phyloP scores from a whole-genome alignment of 495 filamentous ascomycete species.

The Penicillium dipodomyicola region DNA sequence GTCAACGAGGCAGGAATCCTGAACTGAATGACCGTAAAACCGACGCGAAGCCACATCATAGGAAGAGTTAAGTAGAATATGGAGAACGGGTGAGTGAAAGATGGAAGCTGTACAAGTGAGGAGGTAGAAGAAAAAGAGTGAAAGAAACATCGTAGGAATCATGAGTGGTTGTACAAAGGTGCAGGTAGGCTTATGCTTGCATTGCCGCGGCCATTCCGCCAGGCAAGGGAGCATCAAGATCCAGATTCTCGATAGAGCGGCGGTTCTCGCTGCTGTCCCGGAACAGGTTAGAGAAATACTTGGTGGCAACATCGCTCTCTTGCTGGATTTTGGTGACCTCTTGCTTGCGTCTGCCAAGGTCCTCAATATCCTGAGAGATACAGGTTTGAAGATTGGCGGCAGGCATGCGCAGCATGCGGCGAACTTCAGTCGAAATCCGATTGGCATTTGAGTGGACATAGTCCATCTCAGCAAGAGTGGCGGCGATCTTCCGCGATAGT shows the following conservation, averaged over 20 bases:
- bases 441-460: constrained; percentile 86
- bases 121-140: background rate
- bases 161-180: constrained; percentile 23
- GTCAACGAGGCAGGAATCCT: background rate
- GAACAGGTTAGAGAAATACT: constrained; percentile 86
- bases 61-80: background rate
- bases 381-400: constrained; percentile 76
- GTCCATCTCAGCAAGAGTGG: constrained; percentile 74
- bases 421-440: constrained; percentile 77
- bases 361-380: constrained; percentile 77
- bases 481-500: constrained; percentile 77
- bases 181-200: constrained; percentile 16
- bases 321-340: constrained; percentile 72
- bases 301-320: constrained; percentile 74
- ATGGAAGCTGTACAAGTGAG: constrained; percentile 18
- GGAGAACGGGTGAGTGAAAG: background rate
- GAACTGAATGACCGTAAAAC: background rate
- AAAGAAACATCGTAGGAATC: constrained; percentile 12
- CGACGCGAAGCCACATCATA: constrained; percentile 4
- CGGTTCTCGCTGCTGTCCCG: constrained; percentile 69
- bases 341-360: constrained; percentile 71
- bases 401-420: constrained; percentile 81
- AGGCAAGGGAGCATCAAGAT: constrained; percentile 65
- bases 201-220: constrained; percentile 37
- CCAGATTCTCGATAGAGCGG: constrained; percentile 70